Conservation (phyloP, 1,139 yeast species). For the Debaryomyces robertsiae region DNA sequence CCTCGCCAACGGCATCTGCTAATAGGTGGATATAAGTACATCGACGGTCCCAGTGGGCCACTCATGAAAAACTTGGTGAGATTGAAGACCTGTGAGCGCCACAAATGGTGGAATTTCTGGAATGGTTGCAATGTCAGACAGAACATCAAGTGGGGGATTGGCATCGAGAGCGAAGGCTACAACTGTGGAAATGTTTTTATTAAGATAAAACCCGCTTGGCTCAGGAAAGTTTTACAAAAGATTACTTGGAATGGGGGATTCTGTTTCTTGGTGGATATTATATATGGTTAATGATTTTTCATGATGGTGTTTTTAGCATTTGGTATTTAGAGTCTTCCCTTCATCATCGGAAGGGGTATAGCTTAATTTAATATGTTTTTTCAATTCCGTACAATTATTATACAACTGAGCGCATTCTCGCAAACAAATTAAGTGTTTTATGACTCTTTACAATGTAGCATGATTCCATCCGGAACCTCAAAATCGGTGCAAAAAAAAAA, state of each 20-base stretch:
- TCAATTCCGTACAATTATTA: too few species aligned
- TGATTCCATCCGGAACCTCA: too few species aligned
- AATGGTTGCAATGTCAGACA: constrained; percentile 77
- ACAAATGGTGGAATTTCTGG: constrained; percentile 85
- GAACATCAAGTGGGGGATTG: constrained; percentile 79
- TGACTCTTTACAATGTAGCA: too few species aligned
- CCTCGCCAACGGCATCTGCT: constrained; percentile 77
- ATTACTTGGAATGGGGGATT: constrained; percentile 73
- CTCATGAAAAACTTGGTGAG: constrained; percentile 72
- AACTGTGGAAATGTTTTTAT: constrained; percentile 65
- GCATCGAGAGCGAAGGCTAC: constrained; percentile 81
- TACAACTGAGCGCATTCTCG: too few species aligned
- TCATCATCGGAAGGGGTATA: constrained; percentile 1
- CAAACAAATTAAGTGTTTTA: too few species aligned
- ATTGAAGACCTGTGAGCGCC: constrained; percentile 72
- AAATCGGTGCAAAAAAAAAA: too few species aligned
- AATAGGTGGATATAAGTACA: constrained; percentile 85
- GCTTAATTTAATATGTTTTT: too few species aligned
- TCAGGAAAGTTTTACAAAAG: constrained; percentile 49
- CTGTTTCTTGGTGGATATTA: constrained; percentile 60
- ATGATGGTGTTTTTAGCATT: constrained; percentile 1
- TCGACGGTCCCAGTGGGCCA: constrained; percentile 94
- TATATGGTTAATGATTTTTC: constrained; percentile 45
- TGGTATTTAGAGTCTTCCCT: constrained; percentile 1
- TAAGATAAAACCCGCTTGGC: constrained; percentile 51